These are phyloP conservation scores for Trichocladium antarcticum DNA, from an alignment of 495 filamentous ascomycete species.

Conservation along the genomic window DNA sequence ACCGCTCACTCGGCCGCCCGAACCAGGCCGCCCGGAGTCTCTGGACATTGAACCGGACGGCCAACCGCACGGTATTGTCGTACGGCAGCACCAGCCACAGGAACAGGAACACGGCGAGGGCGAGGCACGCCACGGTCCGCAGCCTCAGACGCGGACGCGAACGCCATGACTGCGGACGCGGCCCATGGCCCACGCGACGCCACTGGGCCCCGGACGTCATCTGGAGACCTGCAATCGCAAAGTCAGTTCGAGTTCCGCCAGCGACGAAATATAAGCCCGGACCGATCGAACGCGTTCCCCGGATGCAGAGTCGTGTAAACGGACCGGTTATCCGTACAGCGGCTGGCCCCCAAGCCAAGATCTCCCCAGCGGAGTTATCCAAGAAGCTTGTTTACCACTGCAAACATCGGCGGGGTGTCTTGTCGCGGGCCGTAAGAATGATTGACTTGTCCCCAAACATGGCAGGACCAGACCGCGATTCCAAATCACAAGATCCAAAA, in stretches of 20 bases:
- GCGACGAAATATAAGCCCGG: too few species aligned
- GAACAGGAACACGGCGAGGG: slow-evolving; percentile 3
- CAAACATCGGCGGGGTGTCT: too few species aligned
- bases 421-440: too few species aligned
- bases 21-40: not conserved
- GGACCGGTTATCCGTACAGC: too few species aligned
- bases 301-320: too few species aligned
- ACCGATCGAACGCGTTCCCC: too few species aligned
- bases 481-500: too few species aligned
- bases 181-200: not conserved
- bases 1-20: slow-evolving; percentile 8
- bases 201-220: not conserved
- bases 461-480: too few species aligned
- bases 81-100: slow-evolving; percentile 16
- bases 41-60: slow-evolving; percentile 14
- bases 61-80: slow-evolving; percentile 17
- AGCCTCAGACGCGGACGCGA: not conserved
- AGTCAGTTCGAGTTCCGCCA: not conserved
- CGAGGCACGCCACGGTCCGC: not conserved
- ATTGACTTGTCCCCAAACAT: too few species aligned
- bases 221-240: not conserved
- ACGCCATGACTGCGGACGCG: not conserved
- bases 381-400: too few species aligned
- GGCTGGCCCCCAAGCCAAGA: too few species aligned
- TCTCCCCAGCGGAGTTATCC: too few species aligned